These are phyloP conservation scores for Phytophthora pisi DNA, from an alignment of 352 stramenopile species.

Conservation along the genomic window DNA sequence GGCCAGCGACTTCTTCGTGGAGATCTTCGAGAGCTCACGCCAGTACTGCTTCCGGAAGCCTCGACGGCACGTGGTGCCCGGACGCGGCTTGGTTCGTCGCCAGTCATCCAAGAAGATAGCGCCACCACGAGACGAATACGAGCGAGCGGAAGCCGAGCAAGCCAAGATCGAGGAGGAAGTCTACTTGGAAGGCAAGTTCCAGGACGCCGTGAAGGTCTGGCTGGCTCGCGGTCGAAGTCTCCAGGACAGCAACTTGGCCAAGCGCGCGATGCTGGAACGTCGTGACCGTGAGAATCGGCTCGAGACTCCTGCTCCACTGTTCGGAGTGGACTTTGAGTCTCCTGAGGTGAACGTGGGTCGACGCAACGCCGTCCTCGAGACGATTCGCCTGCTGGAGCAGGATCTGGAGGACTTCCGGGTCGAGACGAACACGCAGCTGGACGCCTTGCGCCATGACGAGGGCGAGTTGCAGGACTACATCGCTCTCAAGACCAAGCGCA, in stretches of 20 bases:
- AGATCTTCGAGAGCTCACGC: slow-evolving; percentile 72
- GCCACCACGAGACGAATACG: slow-evolving; percentile 30
- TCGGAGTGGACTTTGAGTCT: slow-evolving; percentile 68
- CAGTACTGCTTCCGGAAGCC: slow-evolving; percentile 83
- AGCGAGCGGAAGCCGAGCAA: slow-evolving; percentile 26
- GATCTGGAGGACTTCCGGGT: slow-evolving; percentile 66
- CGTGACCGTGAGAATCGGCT: slow-evolving; percentile 51
- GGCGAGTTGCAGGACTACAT: slow-evolving; percentile 79
- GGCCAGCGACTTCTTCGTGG: slow-evolving; percentile 67
- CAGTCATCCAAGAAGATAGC: slow-evolving; percentile 9
- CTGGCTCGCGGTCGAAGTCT: slow-evolving; percentile 38
- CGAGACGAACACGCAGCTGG: slow-evolving; percentile 71
- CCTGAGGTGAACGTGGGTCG: slow-evolving; percentile 68
- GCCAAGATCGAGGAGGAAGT: slow-evolving; percentile 55
- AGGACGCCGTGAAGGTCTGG: slow-evolving; percentile 57
- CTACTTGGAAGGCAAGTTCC: slow-evolving; percentile 71
- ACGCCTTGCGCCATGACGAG: slow-evolving; percentile 62
- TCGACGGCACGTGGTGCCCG: slow-evolving; percentile 49
- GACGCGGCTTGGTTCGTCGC: slow-evolving; percentile 6
- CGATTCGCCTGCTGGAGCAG: slow-evolving; percentile 51
- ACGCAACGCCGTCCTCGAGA: slow-evolving; percentile 59
- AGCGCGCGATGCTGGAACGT: slow-evolving; percentile 28
- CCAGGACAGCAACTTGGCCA: slow-evolving; percentile 51
- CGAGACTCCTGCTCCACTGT: slow-evolving; percentile 42
- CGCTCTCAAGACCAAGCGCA: slow-evolving; percentile 73